Evolutionary conservation across 2,329 filamentous ascomycete species (phyloP).

Genomic region (Botrytis fabae): DNA sequence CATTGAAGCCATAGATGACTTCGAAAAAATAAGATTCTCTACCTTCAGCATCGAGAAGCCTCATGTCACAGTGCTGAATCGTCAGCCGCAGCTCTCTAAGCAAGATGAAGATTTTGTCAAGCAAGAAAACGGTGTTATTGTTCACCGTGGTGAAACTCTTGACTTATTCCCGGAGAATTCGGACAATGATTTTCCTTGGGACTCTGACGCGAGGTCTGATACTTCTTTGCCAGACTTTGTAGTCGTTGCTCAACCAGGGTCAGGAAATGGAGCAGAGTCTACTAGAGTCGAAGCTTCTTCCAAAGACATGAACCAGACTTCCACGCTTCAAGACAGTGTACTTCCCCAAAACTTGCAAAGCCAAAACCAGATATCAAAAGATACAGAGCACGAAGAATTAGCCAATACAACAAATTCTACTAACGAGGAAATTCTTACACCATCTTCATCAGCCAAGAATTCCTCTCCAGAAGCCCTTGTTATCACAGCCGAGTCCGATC

Average conservation of each 20-base stretch:
- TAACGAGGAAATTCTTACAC: background rate
- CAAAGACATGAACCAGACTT: background rate
- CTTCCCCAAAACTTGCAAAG: background rate
- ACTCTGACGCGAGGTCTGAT: background rate
- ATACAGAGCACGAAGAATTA: background rate
- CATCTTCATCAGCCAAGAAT: background rate
- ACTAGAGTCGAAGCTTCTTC: background rate
- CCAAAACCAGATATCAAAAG: background rate
- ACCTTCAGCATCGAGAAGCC: slow-evolving; percentile 26
- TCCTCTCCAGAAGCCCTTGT: background rate
- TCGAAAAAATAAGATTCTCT: slow-evolving; percentile 32
- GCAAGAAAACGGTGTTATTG: slow-evolving; percentile 36
- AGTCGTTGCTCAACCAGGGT: background rate
- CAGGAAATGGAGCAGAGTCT: background rate
- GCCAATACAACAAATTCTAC: background rate
- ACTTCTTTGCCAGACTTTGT: background rate
- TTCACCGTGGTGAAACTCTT: slow-evolving; percentile 41
- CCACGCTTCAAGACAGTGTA: background rate
- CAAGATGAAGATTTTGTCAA: slow-evolving; percentile 36
- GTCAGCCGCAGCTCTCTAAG: slow-evolving; percentile 3
- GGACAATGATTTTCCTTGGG: background rate
- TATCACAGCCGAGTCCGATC: background rate
- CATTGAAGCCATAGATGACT: slow-evolving; percentile 30
- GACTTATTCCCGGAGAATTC: slow-evolving; percentile 35
- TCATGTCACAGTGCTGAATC: slow-evolving; percentile 17